Conservation (phyloP, 1,284 basidiomycete genomes). For the Ustilago cynodontis region DNA sequence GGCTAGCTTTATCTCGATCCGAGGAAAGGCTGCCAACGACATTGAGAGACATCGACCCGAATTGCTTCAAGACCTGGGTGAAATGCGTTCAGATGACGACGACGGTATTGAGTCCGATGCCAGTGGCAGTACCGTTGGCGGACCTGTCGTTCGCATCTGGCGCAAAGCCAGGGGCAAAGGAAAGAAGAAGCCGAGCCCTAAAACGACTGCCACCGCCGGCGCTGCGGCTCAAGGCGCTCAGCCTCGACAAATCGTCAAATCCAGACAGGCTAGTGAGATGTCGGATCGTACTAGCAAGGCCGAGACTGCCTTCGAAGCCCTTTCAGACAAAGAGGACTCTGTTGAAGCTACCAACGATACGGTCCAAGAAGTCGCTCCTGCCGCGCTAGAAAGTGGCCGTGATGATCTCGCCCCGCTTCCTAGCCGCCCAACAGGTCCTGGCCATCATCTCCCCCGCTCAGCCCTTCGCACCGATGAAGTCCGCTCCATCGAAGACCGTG, state of each 20-base stretch:
- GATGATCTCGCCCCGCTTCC: not conserved
- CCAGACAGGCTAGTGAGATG: slow-evolving; percentile 23
- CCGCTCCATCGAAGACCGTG: slow-evolving; percentile 43
- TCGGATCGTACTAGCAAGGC: slow-evolving; percentile 44
- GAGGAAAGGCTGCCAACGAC: not conserved
- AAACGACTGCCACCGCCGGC: not conserved
- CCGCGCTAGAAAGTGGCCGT: not conserved
- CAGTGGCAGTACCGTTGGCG: slow-evolving; percentile 55
- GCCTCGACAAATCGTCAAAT: not conserved
- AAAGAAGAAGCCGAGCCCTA: slow-evolving; percentile 32
- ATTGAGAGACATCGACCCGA: slow-evolving; percentile 55
- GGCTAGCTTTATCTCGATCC: slow-evolving; percentile 26
- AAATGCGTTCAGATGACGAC: slow-evolving; percentile 17
- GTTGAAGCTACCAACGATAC: not conserved
- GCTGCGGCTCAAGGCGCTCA: not conserved
- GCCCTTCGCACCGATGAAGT: slow-evolving; percentile 44
- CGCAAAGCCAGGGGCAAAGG: slow-evolving; percentile 48
- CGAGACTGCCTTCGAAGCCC: slow-evolving; percentile 33
- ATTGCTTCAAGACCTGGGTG: slow-evolving; percentile 25
- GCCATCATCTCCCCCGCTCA: slow-evolving; percentile 31
- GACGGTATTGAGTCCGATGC: slow-evolving; percentile 40
- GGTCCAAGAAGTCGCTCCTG: not conserved
- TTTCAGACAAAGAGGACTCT: slow-evolving; percentile 18
- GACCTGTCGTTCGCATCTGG: slow-evolving; percentile 54
- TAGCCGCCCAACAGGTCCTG: not conserved